Evolutionary conservation across 306 rosid genomes (phyloP).

Genomic region (Dryas alaskensis): DNA sequence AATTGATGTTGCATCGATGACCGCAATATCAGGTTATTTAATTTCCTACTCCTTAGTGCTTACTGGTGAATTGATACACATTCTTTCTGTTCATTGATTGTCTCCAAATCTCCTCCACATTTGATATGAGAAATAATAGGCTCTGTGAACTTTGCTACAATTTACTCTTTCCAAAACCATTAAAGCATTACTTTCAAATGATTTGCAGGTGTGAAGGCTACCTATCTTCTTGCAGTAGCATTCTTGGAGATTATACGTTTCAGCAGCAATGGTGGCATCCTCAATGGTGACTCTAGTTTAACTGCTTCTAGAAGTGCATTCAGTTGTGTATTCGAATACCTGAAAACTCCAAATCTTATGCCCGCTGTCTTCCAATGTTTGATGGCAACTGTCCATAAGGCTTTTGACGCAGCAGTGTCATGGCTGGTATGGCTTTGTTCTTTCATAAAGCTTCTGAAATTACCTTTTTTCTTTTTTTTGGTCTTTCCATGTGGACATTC

Average conservation of each 20-base stretch:
- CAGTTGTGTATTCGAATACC: slow-evolving; percentile 93
- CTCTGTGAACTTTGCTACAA: background rate
- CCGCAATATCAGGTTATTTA: slow-evolving; percentile 78
- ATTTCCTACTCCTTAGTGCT: background rate
- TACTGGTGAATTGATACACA: background rate
- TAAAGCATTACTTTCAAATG: slow-evolving; percentile 18
- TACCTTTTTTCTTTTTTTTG: background rate
- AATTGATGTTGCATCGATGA: slow-evolving; percentile 83
- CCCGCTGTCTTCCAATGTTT: slow-evolving; percentile 95
- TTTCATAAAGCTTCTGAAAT: slow-evolving; percentile 19
- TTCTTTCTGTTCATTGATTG: slow-evolving; percentile 16
- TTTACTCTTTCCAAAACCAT: background rate
- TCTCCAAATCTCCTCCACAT: background rate
- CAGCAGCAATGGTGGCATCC: slow-evolving; percentile 93
- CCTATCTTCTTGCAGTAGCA: slow-evolving; percentile 98
- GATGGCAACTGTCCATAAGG: slow-evolving; percentile 84
- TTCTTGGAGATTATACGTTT: slow-evolving; percentile 94
- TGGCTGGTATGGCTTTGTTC: slow-evolving; percentile 79
- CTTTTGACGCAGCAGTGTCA: slow-evolving; percentile 78
- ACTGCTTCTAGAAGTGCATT: slow-evolving; percentile 84
- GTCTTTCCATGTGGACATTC: background rate
- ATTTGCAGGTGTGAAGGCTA: slow-evolving; percentile 91
- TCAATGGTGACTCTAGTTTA: slow-evolving; percentile 67
- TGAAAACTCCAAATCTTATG: slow-evolving; percentile 90
- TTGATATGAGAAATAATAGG: slow-evolving; percentile 1